Percentiles rank a stretch among this genome's conserved stretches.
Evolutionary conservation across 2,329 filamentous ascomycete genomes (phyloP).

Genomic region (Penicillium griseofulvum): DNA sequence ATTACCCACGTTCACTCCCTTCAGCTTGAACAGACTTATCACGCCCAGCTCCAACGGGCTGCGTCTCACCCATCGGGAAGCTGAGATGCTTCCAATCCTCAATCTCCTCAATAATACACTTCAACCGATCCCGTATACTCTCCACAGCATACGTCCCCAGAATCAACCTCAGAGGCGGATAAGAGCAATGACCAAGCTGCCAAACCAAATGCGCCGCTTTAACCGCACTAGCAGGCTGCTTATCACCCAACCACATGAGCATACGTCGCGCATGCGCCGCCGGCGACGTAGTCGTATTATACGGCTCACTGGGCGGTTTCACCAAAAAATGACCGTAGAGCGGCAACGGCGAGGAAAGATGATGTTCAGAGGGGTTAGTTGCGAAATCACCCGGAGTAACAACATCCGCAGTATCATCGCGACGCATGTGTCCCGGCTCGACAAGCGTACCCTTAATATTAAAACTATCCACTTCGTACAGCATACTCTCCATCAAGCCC

Average conservation of each 20-base stretch:
- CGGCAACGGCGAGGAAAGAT: conserved; percentile 57
- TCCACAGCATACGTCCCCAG: conserved; percentile 93
- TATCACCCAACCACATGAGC: conserved; percentile 90
- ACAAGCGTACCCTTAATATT: conserved; percentile 93
- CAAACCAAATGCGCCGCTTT: conserved; percentile 92
- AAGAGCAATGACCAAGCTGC: conserved; percentile 93
- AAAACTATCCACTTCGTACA: conserved; percentile 89
- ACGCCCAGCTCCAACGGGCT: conserved; percentile 1
- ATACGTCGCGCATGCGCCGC: conserved; percentile 86
- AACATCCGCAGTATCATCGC: conserved; percentile 62
- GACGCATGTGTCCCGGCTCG: conserved; percentile 81
- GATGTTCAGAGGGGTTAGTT: conserved; percentile 23
- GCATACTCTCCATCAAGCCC: conserved; percentile 90
- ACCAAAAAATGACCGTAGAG: conserved; percentile 92
- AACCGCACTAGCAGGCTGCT: conserved; percentile 87
- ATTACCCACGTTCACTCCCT: neutral
- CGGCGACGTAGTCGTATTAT: conserved; percentile 72
- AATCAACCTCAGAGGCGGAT: conserved; percentile 81
- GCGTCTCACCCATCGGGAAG: conserved; percentile 52
- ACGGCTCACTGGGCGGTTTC: conserved; percentile 78
- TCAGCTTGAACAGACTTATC: neutral
- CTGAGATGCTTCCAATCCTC: conserved; percentile 90
- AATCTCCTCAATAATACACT: conserved; percentile 90
- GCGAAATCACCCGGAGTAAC: too few relatives aligned
- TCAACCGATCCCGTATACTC: conserved; percentile 84